phyloP scores from a whole-genome alignment of 441 rosid genomes.

The Pelargonium myrrhifolium region DNA sequence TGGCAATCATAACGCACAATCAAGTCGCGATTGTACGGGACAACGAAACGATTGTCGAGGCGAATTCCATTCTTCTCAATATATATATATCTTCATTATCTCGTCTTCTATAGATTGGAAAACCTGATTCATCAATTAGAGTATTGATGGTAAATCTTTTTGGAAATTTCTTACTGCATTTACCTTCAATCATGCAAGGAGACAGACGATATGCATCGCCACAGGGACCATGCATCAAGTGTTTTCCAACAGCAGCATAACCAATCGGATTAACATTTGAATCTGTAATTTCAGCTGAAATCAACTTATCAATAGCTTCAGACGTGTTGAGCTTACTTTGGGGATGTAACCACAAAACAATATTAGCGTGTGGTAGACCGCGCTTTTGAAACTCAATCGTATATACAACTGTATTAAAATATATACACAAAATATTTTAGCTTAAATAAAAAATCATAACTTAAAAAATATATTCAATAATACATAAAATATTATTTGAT shows the following conservation, averaged over 20 bases:
- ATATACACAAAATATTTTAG: background rate
- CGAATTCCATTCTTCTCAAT: background rate
- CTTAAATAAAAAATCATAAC: too few relatives aligned
- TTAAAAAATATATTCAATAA: too few relatives aligned
- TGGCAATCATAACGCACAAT: background rate
- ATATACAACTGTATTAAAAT: slow-evolving; percentile 8
- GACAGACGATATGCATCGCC: background rate
- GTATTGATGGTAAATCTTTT: background rate
- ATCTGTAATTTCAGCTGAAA: slow-evolving; percentile 15
- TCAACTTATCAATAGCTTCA: slow-evolving; percentile 1
- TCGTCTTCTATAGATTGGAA: background rate
- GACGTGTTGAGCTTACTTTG: background rate
- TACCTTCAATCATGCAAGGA: slow-evolving; percentile 4
- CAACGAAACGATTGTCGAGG: slow-evolving; percentile 11
- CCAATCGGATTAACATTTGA: background rate
- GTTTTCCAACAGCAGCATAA: background rate
- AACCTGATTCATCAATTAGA: slow-evolving; percentile 3
- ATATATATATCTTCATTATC: background rate
- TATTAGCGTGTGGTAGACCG: slow-evolving; percentile 16
- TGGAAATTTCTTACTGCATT: background rate
- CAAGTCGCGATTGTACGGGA: slow-evolving; percentile 9
- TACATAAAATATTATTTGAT: too few relatives aligned
- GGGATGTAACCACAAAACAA: slow-evolving; percentile 7
- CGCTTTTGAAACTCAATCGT: slow-evolving; percentile 11
- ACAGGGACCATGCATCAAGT: slow-evolving; percentile 16